Percentiles rank a stretch among this genome's conserved stretches.
phyloP scores from a whole-genome alignment of 352 stramenopile genomes.

The Blastocystis sp. region DNA sequence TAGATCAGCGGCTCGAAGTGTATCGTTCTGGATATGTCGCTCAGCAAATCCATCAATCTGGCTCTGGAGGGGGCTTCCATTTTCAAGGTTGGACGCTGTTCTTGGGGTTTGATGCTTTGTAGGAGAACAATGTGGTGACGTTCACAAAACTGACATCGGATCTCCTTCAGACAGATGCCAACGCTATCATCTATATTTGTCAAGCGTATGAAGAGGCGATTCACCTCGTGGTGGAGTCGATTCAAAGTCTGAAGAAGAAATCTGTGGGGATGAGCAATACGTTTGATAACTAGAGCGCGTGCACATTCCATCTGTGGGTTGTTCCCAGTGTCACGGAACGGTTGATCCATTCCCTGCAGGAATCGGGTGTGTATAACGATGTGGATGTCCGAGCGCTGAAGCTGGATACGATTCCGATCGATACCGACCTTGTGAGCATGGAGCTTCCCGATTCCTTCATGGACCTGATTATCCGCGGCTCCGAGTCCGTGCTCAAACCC shows the following conservation, averaged over 20 bases:
- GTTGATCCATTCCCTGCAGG: not conserved
- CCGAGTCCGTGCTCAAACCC: not conserved
- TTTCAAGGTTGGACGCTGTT: not conserved
- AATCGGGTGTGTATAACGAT: slow-evolving; percentile 8
- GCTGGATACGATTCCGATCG: slow-evolving; percentile 37
- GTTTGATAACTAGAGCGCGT: not conserved
- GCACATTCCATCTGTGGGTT: slow-evolving; percentile 19
- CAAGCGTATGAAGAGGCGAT: not conserved
- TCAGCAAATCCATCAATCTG: slow-evolving; percentile 43
- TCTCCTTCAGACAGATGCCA: not conserved
- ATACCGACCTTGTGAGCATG: slow-evolving; percentile 52
- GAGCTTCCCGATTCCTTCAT: slow-evolving; percentile 5
- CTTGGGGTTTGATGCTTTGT: not conserved
- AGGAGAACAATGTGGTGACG: slow-evolving; percentile 44
- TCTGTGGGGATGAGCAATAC: not conserved
- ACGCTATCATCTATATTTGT: slow-evolving; percentile 32
- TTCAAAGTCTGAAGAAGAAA: not conserved
- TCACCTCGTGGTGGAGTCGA: not conserved
- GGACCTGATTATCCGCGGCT: not conserved
- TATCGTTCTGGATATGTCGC: slow-evolving; percentile 40
- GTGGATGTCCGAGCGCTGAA: not conserved
- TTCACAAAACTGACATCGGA: slow-evolving; percentile 14
- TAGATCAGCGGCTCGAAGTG: slow-evolving; percentile 48
- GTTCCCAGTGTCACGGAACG: not conserved
- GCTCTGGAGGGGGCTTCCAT: slow-evolving; percentile 27